A percentile compares a stretch with the other conserved stretches of the same genome.
phyloP scores from a whole-genome alignment of 2,329 filamentous ascomycete genomes.

The Mollisiaceae sp. region DNA sequence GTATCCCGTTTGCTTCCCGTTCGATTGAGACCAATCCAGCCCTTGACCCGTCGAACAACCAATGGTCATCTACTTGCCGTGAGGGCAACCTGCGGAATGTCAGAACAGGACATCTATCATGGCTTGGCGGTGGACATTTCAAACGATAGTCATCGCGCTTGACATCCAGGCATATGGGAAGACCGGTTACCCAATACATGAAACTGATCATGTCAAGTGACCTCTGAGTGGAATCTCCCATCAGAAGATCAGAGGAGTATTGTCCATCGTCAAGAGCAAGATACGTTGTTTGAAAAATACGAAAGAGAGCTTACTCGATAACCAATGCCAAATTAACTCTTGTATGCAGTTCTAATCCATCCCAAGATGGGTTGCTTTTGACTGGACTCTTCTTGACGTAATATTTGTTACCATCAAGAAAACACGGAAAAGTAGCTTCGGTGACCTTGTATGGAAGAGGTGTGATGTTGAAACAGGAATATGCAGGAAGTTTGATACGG shows the following conservation, averaged over 20 bases:
- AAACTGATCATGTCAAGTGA: neutral
- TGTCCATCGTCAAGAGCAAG: neutral
- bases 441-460: neutral
- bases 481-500: conserved; percentile 7
- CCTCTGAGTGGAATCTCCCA: neutral
- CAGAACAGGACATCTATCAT: neutral
- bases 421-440: conserved; percentile 11
- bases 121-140: neutral
- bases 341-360: conserved; percentile 11
- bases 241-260: neutral
- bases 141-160: neutral
- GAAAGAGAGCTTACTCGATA: conserved; percentile 12
- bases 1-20: neutral
- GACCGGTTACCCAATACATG: neutral
- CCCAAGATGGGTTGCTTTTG: conserved; percentile 9
- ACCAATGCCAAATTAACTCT: conserved; percentile 17
- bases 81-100: conserved; percentile 1
- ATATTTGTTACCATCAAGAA: conserved; percentile 21
- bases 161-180: neutral
- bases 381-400: conserved; percentile 20
- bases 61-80: neutral
- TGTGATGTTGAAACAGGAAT: conserved; percentile 10
- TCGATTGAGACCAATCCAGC: conserved; percentile 14
- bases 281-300: neutral
- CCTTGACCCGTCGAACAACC: conserved; percentile 11